Percentiles rank a stretch among this genome's conserved stretches.
These are phyloP conservation scores for Lactarius akahatsu DNA, from an alignment of 768 basidiomycete genomes.

Conservation along the genomic window DNA sequence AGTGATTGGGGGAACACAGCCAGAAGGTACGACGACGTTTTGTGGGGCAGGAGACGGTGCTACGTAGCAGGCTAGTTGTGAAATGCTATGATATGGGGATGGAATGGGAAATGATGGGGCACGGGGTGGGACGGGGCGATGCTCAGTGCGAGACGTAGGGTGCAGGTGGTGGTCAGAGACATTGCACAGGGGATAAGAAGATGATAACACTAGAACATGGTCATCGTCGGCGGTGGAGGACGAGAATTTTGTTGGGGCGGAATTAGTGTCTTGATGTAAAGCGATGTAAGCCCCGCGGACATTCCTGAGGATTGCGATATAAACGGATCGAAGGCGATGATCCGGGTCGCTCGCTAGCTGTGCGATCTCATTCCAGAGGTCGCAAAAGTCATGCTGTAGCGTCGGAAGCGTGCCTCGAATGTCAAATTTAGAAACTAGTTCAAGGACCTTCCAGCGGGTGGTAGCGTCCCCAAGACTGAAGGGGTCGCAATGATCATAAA, in stretches of 20 bases:
- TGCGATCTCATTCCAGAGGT: constrained; percentile 13
- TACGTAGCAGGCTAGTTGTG: background rate
- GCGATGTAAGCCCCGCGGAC: constrained; percentile 1
- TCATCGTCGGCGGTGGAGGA: background rate
- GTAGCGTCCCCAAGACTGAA: background rate
- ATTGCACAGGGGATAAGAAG: background rate
- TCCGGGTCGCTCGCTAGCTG: background rate
- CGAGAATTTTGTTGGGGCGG: background rate
- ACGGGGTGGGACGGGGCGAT: too few relatives aligned
- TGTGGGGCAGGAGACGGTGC: background rate
- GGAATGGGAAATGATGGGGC: too few relatives aligned
- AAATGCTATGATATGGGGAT: too few relatives aligned
- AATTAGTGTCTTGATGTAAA: background rate
- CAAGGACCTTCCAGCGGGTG: background rate
- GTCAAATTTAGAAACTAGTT: background rate
- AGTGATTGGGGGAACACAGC: background rate
- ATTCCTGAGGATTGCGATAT: background rate
- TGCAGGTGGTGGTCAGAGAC: too few relatives aligned
- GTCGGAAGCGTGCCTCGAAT: background rate
- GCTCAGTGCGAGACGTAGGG: too few relatives aligned
- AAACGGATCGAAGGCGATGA: background rate
- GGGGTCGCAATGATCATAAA: background rate
- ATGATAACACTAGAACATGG: background rate
- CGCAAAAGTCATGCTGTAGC: constrained; percentile 11
- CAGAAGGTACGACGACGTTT: background rate